A percentile compares a stretch with the other conserved stretches of the same genome.
Evolutionary conservation across 2,329 filamentous ascomycete species (phyloP).

Genomic region (Leptographium galeiforme): DNA sequence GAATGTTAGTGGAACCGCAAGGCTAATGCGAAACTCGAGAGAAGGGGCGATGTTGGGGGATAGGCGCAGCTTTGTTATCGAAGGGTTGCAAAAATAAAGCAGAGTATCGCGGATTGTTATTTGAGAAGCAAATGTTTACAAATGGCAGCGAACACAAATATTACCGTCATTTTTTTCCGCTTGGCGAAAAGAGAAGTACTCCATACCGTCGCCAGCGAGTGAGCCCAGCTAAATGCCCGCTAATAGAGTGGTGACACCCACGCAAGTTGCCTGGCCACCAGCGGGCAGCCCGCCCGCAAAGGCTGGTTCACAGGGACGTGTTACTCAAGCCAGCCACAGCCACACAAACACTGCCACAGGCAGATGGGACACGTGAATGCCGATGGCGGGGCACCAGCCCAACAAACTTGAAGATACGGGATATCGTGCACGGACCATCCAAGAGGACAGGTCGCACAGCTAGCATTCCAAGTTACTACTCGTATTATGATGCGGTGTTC

Average conservation of each 20-base stretch:
- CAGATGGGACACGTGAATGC: not conserved
- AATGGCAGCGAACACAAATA: too few species aligned
- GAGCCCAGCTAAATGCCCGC: too few species aligned
- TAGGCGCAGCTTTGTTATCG: not conserved
- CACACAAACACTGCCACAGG: not conserved
- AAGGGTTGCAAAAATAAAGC: not conserved
- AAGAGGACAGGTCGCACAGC: slow-evolving; percentile 9
- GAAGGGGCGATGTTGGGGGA: too few species aligned
- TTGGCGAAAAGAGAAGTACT: too few species aligned
- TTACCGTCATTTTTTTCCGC: too few species aligned
- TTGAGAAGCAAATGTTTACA: not conserved
- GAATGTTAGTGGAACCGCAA: too few species aligned
- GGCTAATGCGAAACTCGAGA: not conserved
- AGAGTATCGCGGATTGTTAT: not conserved
- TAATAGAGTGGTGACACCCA: too few species aligned
- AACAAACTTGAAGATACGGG: too few species aligned
- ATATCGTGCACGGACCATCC: slow-evolving; percentile 5
- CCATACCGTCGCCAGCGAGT: too few species aligned
- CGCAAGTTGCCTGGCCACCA: too few species aligned
- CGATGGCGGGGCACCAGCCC: not conserved
- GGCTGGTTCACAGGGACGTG: too few species aligned
- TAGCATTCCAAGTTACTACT: not conserved
- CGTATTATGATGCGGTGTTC: slow-evolving; percentile 7
- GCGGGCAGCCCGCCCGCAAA: too few species aligned
- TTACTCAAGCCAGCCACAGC: not conserved